Evolutionary conservation across 768 basidiomycete genomes (phyloP), one percentile per base, ranked within the genome.

Genomic region (Boletellus ananiceps): DNA sequence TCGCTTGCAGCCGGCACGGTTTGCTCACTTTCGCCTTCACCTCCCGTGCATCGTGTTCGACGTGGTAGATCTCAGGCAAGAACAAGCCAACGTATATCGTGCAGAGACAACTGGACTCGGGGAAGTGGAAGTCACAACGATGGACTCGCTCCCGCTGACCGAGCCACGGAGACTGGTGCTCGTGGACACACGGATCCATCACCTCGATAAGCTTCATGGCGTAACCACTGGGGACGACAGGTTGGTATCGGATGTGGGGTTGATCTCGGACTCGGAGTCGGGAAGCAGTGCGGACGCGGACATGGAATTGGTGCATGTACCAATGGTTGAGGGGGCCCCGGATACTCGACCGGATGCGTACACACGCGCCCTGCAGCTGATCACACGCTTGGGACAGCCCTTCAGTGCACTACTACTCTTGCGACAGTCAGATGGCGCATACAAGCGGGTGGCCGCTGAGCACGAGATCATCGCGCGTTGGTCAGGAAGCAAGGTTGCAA

Each of bases 391-490:
- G 12, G 47, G 41, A 33, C 47, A 46, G 16, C 36, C 27, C 11
- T 57, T 57, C 11, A 36, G 8, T 0, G 50, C 55, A 0, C 19
- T 56, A 8, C 8, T 57, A 6, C 37, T 57, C 8, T 36, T 40
- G 7, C 34, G 23, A 8, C 44, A 52, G 5, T 8, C 44, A 4
- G 16, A 53, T 15, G 13, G 32, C 8, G 46, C 27, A 13, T 52
- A 46, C 38, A 44, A 19, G 27, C 50, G 47, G 13, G 44, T 57
- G 2, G 55, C 47, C 2, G 35, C 50, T 4, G 51, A 57, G 21
- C 15, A 25, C 5, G 44, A 41, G 8, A 49, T 57, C 16, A 4
- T 34, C 15, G 41, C 49, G 31, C 44, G 14, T n/a, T 34, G 40
- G 25, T 40, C 19, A 12, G 32, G 40, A 29, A 29, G 33, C 15